Base-by-base conservation (phyloP, 176 grass and related monocot species). In the Raddia guianensis region DNA sequence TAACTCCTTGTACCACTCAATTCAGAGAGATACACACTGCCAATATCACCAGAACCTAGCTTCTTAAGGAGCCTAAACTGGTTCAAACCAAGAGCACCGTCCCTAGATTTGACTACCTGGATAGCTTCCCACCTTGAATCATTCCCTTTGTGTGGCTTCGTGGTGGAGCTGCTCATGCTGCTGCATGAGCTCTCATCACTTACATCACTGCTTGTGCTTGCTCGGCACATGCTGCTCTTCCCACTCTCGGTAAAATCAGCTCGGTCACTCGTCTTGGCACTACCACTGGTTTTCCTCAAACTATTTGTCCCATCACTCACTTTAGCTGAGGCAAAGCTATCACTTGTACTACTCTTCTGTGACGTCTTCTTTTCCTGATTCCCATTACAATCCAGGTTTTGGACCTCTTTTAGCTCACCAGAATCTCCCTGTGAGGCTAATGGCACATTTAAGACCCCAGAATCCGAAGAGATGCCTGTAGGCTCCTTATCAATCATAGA, bases 121-220 rank as follows among this genome's bases (percentile, higher is more conserved):
- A 92, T 96, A 7, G 87, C 85, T 65, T 96, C 93, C 93, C 93
- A 96, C 76, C 93, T 86, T 12, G 85, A 90, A 85, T 96, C 93
- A 86, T 92, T 96, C 10, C 87, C 90, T 57, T 96, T 92, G 83
- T 96, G 93, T 3, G 93, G 93, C 63, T 96, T 96, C 0, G 90
- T 96, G 70, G 84, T 92, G 80, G 87, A 35, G 32, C 82, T 92
- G 70, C 90, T 90, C 82, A 96, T 82, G 81, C 93, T 96, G 79
- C 93, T 96, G 77, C 87, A 92, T 0, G 93, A 92, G 66, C 90
- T 92, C 85, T 90, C 90, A 9, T 96, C 93, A 45, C 93, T 96
- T 37, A 90, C 51, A 49, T 92, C 82, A n/a, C 87, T 96, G 75
- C 85, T 88, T 0, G 87, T 92, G 76, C 93, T 96, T 0, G 73